phyloP scores from a whole-genome alignment of 2,329 filamentous ascomycete genomes.

The Apiospora marii region DNA sequence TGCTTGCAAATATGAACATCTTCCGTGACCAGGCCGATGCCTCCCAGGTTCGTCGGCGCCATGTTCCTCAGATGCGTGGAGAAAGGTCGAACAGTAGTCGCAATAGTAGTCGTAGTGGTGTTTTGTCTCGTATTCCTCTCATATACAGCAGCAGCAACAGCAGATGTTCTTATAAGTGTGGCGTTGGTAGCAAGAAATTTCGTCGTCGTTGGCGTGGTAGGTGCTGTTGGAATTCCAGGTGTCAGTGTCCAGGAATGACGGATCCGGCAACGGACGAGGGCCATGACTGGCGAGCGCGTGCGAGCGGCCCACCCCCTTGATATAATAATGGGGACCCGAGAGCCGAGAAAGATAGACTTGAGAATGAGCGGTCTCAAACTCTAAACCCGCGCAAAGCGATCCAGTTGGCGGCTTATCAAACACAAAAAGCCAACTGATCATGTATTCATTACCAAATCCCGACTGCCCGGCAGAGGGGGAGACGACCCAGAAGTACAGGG shows the following conservation, averaged over 20 bases:
- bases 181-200: not conserved
- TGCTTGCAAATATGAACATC: slow-evolving; percentile 33
- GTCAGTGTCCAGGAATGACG: slow-evolving; percentile 2
- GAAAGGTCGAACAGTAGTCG: slow-evolving; percentile 23
- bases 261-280: slow-evolving; percentile 8
- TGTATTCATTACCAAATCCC: slow-evolving; percentile 20
- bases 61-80: slow-evolving; percentile 26
- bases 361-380: not conserved
- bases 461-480: not conserved
- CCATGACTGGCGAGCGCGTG: not conserved
- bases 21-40: slow-evolving; percentile 34
- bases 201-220: not conserved
- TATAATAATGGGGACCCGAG: not conserved
- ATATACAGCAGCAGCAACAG: not conserved
- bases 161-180: not conserved
- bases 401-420: not conserved
- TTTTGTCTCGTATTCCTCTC: not conserved
- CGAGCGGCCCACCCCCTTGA: not conserved
- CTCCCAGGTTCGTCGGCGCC: slow-evolving; percentile 34
- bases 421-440: not conserved
- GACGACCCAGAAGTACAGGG: not conserved
- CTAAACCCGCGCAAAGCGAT: not conserved
- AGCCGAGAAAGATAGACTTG: not conserved
- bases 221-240: not conserved
- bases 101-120: not conserved